Base-by-base conservation (phyloP, 2,329 filamentous ascomycete species). In the Hypoxylon rubiginosum region DNA sequence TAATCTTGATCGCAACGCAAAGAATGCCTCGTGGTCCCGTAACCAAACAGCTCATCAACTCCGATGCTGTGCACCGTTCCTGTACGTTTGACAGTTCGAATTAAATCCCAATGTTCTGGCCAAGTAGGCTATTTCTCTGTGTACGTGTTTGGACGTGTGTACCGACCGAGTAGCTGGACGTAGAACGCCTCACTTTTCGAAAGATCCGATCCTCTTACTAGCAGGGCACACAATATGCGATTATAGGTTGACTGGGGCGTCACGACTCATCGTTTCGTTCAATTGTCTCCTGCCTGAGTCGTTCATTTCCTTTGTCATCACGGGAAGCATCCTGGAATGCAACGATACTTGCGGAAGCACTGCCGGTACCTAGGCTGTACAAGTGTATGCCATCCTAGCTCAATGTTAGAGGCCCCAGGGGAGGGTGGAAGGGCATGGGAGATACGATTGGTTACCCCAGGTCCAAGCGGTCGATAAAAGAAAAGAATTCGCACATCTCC, bases 1-100 rank as follows among this genome's bases (percentile, higher is more conserved):
- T 5, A 5, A 26, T 52, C 50, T 54, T 21, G 19, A 63, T 58
- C 57, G 52, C 66, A 53, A 58, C 61, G 63, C 68, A 61, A 57
- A 63, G 62, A 61, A 56, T 58, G 59, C 61, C 62, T 71, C 66
- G 56, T 67, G 64, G 56, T 59, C 51, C 54, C 28, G 46, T 64
- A 64, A 67, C 69, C 72, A 72, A 70, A 68, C 70, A 62, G n/a
- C 66, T 66, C 62, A 54, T 32, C 53, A 66, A 67, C 58, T 68
- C 73, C 68, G 70, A 73, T 63, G 73, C 58, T 57, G 73, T 74
- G 73, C 58, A 52, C 63, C 73, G 39, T 69, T 63, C 59, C 71
- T 75, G 73, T 72, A 70, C 70, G 73, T 75, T 74, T 75, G 74
- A 69, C 74, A 75, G 72, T 66, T 72, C 53, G 48, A 17, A 15